These are phyloP conservation scores for Ustilago bromivora DNA, from an alignment of 1,284 basidiomycete species.

Conservation along the genomic window DNA sequence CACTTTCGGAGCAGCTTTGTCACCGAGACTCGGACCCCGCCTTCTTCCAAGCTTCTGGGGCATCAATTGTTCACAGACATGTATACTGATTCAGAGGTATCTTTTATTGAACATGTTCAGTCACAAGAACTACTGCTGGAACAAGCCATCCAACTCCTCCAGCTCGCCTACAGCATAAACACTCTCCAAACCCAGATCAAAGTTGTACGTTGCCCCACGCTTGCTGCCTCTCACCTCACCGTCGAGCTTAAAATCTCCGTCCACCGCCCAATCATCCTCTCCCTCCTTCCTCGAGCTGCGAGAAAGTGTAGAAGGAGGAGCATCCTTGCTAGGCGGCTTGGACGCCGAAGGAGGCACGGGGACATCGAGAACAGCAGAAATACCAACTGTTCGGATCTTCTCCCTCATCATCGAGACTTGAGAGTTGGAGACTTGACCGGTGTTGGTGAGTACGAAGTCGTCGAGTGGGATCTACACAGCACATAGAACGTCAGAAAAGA, in stretches of 20 bases:
- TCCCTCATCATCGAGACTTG: slow-evolving; percentile 81
- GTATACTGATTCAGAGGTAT: background rate
- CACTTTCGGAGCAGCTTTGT: background rate
- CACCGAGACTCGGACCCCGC: background rate
- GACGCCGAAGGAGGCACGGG: slow-evolving; percentile 47
- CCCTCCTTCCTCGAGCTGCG: slow-evolving; percentile 11
- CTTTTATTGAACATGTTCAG: background rate
- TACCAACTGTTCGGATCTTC: slow-evolving; percentile 81
- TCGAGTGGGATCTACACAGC: slow-evolving; percentile 79
- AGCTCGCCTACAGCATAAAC: slow-evolving; percentile 63
- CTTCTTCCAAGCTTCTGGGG: no score
- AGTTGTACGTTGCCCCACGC: slow-evolving; percentile 66
- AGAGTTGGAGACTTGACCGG: slow-evolving; percentile 77
- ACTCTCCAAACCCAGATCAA: slow-evolving; percentile 71
- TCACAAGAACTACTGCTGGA: slow-evolving; percentile 25
- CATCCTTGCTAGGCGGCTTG: slow-evolving; percentile 35
- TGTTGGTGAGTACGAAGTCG: slow-evolving; percentile 84
- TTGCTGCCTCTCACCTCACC: slow-evolving; percentile 48
- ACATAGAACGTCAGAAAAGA: background rate
- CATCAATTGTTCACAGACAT: background rate
- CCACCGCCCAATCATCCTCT: slow-evolving; percentile 37
- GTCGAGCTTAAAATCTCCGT: slow-evolving; percentile 28
- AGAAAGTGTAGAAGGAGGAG: slow-evolving; percentile 32
- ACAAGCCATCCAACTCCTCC: slow-evolving; percentile 54
- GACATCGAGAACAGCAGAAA: slow-evolving; percentile 73